Conservation (phyloP, 345 rosid species). For the Eucalyptus rudis region DNA sequence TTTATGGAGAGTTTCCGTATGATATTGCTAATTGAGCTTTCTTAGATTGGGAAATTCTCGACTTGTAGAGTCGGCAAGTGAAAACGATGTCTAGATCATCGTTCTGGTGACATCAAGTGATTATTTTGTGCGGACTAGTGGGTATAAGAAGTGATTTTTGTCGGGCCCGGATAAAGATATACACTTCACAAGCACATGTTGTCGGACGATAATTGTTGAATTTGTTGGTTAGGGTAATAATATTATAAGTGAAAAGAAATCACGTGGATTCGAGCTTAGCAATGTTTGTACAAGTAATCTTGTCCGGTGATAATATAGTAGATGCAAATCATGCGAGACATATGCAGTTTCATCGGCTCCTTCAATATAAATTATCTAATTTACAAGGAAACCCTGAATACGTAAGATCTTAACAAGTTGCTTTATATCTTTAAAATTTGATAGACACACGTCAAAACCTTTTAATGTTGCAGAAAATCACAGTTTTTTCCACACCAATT, state of each 20-base stretch:
- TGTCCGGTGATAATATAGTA: not conserved
- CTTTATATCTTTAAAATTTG: not conserved
- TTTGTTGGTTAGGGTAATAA: not conserved
- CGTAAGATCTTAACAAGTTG: not conserved
- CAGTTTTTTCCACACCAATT: not conserved
- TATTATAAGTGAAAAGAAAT: not conserved
- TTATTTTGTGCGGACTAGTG: not conserved
- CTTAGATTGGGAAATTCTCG: not conserved
- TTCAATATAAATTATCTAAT: not conserved
- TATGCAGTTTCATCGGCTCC: fast-evolving
- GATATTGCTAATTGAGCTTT: not conserved
- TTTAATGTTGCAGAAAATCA: not conserved
- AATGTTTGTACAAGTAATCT: not conserved
- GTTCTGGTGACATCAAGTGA: not conserved
- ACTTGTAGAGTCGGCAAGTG: not conserved
- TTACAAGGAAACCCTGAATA: too few species aligned
- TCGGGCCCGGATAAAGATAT: not conserved
- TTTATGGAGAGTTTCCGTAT: not conserved
- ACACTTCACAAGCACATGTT: not conserved
- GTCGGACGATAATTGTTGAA: not conserved
- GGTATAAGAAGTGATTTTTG: not conserved
- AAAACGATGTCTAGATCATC: not conserved
- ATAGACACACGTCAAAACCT: not conserved
- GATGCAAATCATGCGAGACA: not conserved
- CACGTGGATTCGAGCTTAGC: not conserved